Evolutionary conservation across 768 basidiomycete species (phyloP), one percentile per base, ranked within the genome.

Genomic region (Zangia roseola): DNA sequence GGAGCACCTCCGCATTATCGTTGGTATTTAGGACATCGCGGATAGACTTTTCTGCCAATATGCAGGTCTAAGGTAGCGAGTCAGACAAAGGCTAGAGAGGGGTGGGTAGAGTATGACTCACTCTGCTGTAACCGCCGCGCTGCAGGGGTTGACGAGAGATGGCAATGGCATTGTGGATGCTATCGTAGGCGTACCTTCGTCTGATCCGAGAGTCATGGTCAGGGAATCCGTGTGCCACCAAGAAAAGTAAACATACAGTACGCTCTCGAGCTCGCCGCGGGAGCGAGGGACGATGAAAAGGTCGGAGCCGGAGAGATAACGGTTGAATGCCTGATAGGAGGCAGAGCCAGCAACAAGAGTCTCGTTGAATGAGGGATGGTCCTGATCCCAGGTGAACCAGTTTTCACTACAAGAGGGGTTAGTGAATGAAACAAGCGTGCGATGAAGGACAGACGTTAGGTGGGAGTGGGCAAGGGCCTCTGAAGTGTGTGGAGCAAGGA

Each of bases 131-230:
- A 28, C 80, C 79, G 13, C 79, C 70, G 2, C 78, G 74, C 52
- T 82, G 77, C 14, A 89, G 71, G 16, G 80, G 71, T 17, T 81
- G 79, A 38, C 83, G 83, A 58, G 85, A 83, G 49, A 77, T 77
- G 16, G 89, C 74, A 60, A 91, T 88, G 9, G 81, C 79, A 60
- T 91, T 91, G 65, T 91, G 90, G 46, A 91, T 88, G 10, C 83
- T 80, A 54, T 91, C 88, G 58, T 87, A 82, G 0, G 85, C 79
- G 59, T 91, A 91, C 61, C 88, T 76, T 47, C 82, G 77, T 50
- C 88, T 91, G 62, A 25, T n/a, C n/a, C 49, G 45, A 43, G 43
- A 47, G 17, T 24, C 6, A 28, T 39, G 33, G 42, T 57, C 8
- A 57, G 55, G 21, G 16, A 38, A 10, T 46, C 17, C n/a, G 8